These are phyloP conservation scores for Fraxinus velutina DNA, from an alignment of 305 asterid species.

Conservation along the genomic window DNA sequence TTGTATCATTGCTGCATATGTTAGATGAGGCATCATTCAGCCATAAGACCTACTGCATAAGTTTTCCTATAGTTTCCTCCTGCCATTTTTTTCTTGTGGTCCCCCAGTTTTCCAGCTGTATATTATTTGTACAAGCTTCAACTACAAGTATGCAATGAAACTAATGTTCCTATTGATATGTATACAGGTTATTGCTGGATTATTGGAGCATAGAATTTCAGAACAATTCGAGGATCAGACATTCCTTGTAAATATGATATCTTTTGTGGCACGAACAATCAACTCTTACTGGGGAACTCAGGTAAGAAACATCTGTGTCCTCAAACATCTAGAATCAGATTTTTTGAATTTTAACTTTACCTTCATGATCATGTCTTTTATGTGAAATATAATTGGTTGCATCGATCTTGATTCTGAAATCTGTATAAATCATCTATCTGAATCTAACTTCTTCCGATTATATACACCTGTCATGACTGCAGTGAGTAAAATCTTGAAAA, in stretches of 20 bases:
- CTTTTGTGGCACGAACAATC: slow-evolving; percentile 76
- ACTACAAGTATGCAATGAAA: slow-evolving; percentile 9
- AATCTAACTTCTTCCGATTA: not conserved
- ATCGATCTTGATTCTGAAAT: not conserved
- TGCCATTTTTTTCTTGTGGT: not conserved
- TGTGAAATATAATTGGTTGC: not conserved
- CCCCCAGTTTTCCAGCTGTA: not conserved
- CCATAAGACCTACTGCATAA: slow-evolving; percentile 1
- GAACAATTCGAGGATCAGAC: slow-evolving; percentile 64
- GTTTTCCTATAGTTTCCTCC: not conserved
- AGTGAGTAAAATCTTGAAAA: not conserved
- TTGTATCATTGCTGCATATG: not conserved
- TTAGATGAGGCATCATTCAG: not conserved
- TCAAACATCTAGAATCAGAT: not conserved
- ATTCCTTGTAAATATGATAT: slow-evolving; percentile 68
- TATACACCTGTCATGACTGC: not conserved
- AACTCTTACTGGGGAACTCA: slow-evolving; percentile 97
- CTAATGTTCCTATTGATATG: not conserved
- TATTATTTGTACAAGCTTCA: not conserved
- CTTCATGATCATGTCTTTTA: not conserved
- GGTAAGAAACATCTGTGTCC: slow-evolving; percentile 37
- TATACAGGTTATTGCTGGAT: slow-evolving; percentile 79
- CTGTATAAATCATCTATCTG: not conserved
- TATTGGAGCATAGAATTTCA: slow-evolving; percentile 86
- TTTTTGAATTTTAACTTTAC: not conserved